These are phyloP conservation scores for Malassezia brasiliensis DNA, from an alignment of 1,284 basidiomycete species.

Conservation along the genomic window DNA sequence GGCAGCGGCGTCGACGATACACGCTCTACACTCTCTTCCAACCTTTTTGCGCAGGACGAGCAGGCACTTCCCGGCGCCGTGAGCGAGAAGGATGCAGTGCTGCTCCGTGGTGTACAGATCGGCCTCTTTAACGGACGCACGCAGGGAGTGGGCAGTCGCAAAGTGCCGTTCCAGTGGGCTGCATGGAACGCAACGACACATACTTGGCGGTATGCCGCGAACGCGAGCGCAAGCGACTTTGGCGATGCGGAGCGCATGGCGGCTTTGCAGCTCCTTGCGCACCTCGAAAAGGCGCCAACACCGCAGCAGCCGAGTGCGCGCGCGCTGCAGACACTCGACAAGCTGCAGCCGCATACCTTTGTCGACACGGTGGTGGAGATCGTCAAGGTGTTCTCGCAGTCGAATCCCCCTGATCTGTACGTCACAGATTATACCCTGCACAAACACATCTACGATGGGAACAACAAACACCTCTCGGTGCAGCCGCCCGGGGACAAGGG, in stretches of 20 bases:
- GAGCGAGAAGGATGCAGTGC: slow-evolving; percentile 4
- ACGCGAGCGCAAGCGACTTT: not conserved
- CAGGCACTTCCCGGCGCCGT: slow-evolving; percentile 3
- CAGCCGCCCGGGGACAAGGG: slow-evolving; percentile 16
- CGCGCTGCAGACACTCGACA: slow-evolving; percentile 18
- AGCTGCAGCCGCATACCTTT: slow-evolving; percentile 23
- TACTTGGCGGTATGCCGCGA: slow-evolving; percentile 3
- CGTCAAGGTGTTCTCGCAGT: slow-evolving; percentile 27
- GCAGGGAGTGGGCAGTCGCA: slow-evolving; percentile 1
- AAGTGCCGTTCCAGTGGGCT: slow-evolving; percentile 4
- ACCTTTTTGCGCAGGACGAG: slow-evolving; percentile 10
- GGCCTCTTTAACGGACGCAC: slow-evolving; percentile 3
- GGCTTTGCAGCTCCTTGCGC: slow-evolving; percentile 17
- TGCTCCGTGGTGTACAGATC: slow-evolving; percentile 14
- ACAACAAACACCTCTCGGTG: slow-evolving; percentile 12
- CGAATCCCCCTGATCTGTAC: slow-evolving; percentile 30
- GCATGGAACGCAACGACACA: not conserved
- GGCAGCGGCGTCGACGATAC: not conserved
- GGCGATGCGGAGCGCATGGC: slow-evolving; percentile 8
- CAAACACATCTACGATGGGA: slow-evolving; percentile 23
- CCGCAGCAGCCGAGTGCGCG: slow-evolving; percentile 2
- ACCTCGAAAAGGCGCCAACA: slow-evolving; percentile 6
- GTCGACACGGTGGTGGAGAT: slow-evolving; percentile 34
- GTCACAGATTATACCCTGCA: slow-evolving; percentile 38
- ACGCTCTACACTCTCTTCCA: not conserved